Evolutionary conservation across 768 basidiomycete genomes (phyloP), one percentile per base, ranked within the genome.

Genomic region (Termitomyces heimii): DNA sequence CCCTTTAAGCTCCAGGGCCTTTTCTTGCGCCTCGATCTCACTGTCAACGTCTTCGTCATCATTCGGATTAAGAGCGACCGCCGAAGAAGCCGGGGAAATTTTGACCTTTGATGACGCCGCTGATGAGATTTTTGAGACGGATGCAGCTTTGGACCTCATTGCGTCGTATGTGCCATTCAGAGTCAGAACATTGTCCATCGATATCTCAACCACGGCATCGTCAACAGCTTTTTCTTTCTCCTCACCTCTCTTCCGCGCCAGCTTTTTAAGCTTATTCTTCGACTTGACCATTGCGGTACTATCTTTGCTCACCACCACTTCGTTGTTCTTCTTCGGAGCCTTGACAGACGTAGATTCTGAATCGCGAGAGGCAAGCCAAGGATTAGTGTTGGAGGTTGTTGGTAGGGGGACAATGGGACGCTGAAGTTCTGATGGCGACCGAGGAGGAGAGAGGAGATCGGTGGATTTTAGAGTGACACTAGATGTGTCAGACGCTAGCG

Each of bases 121-220:
- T 4, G 10, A 16, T 16, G 35, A 20, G 5, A 20, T 31, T 39
- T 16, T 48, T 8, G 55, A 14, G 14, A 18, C 43, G 37, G 54
- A n/a, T 22, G 43, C 26, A 32, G 51, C 74, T 72, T 9, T 78
- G 70, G 65, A 80, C 80, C 46, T 73, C 69, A 32, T 65, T 63
- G 69, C 65, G 51, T 82, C 78, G 57, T 77, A 70, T 62, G 28
- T 53, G 24, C 40, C 62, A 46, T 45, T 50, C 35, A 71, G 64
- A 24, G 71, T 71, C 22, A 89, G 68, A 6, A 82, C 75, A 35
- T 77, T 74, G 46, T 81, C 75, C 59, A 84, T 67, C 3, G 84
- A 81, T 57, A 98, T 89, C 65, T 96, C 93, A 22, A 97, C 82
- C 7, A 72, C 68, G 0, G 88, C 90, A 62, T 98, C 94, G 45